These are phyloP conservation scores for Paraconiothyrium sp. DNA, from an alignment of 2,329 filamentous ascomycete species.

Conservation along the genomic window DNA sequence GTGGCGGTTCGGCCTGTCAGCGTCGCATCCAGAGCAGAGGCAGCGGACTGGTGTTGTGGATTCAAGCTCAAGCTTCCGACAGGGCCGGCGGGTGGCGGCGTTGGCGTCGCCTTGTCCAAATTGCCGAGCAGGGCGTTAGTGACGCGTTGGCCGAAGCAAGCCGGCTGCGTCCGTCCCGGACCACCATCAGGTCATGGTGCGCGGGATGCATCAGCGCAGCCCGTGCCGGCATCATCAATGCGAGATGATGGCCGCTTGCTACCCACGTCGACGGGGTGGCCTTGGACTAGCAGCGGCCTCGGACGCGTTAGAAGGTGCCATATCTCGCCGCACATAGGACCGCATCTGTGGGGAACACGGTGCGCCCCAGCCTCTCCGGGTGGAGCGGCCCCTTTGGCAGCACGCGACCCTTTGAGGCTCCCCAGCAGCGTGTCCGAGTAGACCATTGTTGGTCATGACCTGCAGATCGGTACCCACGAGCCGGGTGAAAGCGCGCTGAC, in stretches of 20 bases:
- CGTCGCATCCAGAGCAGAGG: not conserved
- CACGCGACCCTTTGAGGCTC: too few relatives aligned
- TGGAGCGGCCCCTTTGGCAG: too few relatives aligned
- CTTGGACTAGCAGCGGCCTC: not conserved
- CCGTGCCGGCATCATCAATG: not conserved
- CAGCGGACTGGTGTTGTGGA: slow-evolving; percentile 18
- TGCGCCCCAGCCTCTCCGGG: not conserved
- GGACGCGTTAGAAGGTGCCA: not conserved
- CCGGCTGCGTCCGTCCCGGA: slow-evolving; percentile 22
- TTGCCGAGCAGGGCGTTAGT: slow-evolving; percentile 17
- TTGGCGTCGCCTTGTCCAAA: slow-evolving; percentile 30
- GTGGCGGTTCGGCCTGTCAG: not conserved
- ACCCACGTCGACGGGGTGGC: not conserved
- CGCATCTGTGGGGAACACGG: not conserved
- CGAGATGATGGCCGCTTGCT: not conserved
- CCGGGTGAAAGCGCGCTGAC: too few relatives aligned
- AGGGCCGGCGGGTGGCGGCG: slow-evolving; percentile 22
- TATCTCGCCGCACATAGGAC: not conserved
- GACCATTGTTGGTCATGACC: too few relatives aligned
- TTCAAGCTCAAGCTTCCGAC: slow-evolving; percentile 32
- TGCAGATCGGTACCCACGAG: too few relatives aligned
- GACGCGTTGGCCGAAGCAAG: slow-evolving; percentile 23
- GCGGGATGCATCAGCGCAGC: not conserved
- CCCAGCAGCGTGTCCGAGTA: too few relatives aligned
- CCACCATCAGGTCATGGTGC: not conserved